Percentiles rank a stretch among this genome's conserved stretches.
Evolutionary conservation across 2,329 filamentous ascomycete genomes (phyloP).

Genomic region (Ophiocordyceps robertsii): DNA sequence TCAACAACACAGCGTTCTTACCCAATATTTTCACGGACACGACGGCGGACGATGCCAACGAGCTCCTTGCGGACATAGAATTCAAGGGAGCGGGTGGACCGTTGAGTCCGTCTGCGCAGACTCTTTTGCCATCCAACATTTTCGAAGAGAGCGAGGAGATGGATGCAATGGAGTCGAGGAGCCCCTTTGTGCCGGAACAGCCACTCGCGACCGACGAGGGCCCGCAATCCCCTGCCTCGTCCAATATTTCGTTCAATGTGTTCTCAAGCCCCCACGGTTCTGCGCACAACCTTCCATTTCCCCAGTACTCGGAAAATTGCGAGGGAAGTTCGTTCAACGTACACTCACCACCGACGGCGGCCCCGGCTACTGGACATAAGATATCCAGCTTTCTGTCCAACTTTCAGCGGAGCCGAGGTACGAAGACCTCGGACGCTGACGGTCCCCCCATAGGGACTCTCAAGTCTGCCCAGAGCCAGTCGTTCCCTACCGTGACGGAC

Average conservation of each 20-base stretch:
- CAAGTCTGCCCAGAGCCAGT: constrained; percentile 62
- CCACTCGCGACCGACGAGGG: constrained; percentile 22
- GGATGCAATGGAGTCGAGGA: constrained; percentile 27
- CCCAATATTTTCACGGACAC: constrained; percentile 39
- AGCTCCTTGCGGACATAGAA: constrained; percentile 46
- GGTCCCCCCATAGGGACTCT: constrained; percentile 56
- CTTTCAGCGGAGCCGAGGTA: constrained; percentile 46
- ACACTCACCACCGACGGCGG: constrained; percentile 25
- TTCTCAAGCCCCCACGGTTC: constrained; percentile 51
- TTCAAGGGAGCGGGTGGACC: constrained; percentile 51
- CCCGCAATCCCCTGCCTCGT: constrained; percentile 48
- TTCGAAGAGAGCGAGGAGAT: constrained; percentile 51
- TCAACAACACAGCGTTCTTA: constrained; percentile 37
- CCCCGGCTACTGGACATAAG: constrained; percentile 18
- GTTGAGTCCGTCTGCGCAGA: constrained; percentile 64
- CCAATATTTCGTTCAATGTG: constrained; percentile 39
- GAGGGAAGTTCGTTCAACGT: constrained; percentile 28
- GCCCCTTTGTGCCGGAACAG: constrained; percentile 19
- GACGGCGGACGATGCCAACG: constrained; percentile 21
- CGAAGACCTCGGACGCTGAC: constrained; percentile 36
- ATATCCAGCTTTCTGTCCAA: constrained; percentile 43
- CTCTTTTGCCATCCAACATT: constrained; percentile 56
- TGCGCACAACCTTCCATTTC: constrained; percentile 42
- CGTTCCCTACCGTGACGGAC: constrained; percentile 52
- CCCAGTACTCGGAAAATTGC: constrained; percentile 31